phyloP scores from a whole-genome alignment of 2,329 filamentous ascomycete species.

The Calonectria crousiana region DNA sequence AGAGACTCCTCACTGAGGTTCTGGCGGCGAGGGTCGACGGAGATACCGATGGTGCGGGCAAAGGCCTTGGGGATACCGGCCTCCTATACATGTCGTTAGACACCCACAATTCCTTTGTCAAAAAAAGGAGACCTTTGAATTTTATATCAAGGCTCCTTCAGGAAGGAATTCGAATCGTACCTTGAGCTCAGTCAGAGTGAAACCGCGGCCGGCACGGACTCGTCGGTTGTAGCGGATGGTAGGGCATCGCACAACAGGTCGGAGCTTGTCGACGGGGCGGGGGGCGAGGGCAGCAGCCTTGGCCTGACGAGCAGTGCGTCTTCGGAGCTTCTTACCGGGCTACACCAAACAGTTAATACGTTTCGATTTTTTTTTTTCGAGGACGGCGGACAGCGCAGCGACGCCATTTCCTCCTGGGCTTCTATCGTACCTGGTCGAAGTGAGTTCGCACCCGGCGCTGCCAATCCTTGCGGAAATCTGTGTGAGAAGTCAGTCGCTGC shows the following conservation, averaged over 20 bases:
- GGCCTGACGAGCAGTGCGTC: constrained; percentile 89
- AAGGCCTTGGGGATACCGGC: constrained; percentile 95
- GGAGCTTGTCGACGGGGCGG: constrained; percentile 96
- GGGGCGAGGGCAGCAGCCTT: constrained; percentile 97
- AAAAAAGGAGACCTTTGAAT: not conserved
- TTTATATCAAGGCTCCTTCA: not conserved
- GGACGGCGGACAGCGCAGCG: constrained; percentile 23
- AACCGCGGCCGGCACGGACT: constrained; percentile 95
- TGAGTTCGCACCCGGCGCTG: constrained; percentile 98
- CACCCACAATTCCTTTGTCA: constrained; percentile 16
- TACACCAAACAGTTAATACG: constrained; percentile 60
- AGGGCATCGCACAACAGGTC: constrained; percentile 97
- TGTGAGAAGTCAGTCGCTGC: constrained; percentile 54
- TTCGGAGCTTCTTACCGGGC: constrained; percentile 96
- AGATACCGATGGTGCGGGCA: constrained; percentile 95
- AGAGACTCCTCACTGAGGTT: constrained; percentile 98
- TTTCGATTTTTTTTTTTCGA: constrained; percentile 28
- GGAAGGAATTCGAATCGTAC: constrained; percentile 63
- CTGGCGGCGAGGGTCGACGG: constrained; percentile 95
- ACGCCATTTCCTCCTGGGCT: constrained; percentile 28
- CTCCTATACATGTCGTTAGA: constrained; percentile 72
- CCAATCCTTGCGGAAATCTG: constrained; percentile 99
- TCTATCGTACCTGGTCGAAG: constrained; percentile 93
- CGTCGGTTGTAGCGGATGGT: constrained; percentile 99
- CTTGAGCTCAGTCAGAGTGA: constrained; percentile 98